phyloP scores from a whole-genome alignment of 495 filamentous ascomycete species.

The Wilcoxina mikolae region DNA sequence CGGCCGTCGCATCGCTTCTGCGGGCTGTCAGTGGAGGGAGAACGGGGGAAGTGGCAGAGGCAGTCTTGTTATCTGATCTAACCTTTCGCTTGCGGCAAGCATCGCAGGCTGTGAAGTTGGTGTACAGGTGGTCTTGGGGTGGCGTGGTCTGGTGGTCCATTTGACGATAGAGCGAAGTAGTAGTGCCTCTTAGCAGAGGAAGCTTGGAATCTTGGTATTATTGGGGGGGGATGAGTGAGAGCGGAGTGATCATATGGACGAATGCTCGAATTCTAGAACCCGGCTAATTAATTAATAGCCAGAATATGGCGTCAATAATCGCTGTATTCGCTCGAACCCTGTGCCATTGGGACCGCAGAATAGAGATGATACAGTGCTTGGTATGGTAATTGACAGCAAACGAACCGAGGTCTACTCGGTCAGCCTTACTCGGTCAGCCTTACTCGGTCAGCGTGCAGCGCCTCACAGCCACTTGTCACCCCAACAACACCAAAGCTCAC shows the following conservation, averaged over 20 bases:
- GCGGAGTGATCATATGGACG: neutral
- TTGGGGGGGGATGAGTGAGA: neutral
- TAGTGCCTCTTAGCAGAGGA: neutral
- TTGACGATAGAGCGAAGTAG: neutral
- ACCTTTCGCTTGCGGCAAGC: constrained; percentile 7
- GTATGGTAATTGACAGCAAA: too few relatives aligned
- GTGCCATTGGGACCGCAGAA: too few relatives aligned
- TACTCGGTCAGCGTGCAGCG: too few relatives aligned
- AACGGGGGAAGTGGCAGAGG: neutral
- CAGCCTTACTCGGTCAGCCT: too few relatives aligned
- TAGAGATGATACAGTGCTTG: too few relatives aligned
- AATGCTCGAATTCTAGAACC: neutral
- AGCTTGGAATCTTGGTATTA: neutral
- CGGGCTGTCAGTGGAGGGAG: neutral
- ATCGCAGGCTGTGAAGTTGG: constrained; percentile 5
- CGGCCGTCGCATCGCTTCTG: constrained; percentile 6
- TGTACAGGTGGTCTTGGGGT: neutral
- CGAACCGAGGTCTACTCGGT: too few relatives aligned
- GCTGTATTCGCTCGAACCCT: too few relatives aligned
- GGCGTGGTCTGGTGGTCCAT: neutral
- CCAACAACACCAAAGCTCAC: too few relatives aligned
- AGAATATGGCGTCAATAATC: too few relatives aligned
- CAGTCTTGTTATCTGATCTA: neutral
- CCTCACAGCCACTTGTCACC: too few relatives aligned
- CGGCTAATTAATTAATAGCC: too few relatives aligned